Conservation (phyloP, 441 rosid species). For the Dalechampia spathulata region DNA sequence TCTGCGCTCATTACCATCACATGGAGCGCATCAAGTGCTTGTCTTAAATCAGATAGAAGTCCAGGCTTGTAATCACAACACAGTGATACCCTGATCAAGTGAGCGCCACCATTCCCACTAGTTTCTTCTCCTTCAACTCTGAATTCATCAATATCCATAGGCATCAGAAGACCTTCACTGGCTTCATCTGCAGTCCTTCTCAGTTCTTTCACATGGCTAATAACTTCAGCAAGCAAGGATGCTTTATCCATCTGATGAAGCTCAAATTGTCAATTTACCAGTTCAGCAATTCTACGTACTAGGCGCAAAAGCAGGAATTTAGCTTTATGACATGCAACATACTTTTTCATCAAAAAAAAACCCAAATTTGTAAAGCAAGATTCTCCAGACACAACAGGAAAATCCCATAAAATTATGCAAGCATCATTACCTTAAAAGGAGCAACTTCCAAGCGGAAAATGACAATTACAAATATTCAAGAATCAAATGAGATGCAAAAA, state of each 20-base stretch:
- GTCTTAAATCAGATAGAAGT: slow-evolving; percentile 35
- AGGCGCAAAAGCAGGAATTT: too few relatives aligned
- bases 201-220: slow-evolving; percentile 30
- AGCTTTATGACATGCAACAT: too few relatives aligned
- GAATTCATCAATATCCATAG: slow-evolving; percentile 38
- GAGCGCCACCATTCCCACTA: slow-evolving; percentile 13
- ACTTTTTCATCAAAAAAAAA: neutral
- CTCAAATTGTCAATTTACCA: slow-evolving; percentile 7
- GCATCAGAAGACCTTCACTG: slow-evolving; percentile 31
- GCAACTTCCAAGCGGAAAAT: too few relatives aligned
- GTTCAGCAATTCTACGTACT: too few relatives aligned
- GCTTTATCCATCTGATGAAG: slow-evolving; percentile 53
- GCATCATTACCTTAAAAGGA: too few relatives aligned
- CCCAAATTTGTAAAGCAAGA: neutral
- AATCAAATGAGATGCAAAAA: too few relatives aligned
- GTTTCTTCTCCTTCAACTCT: slow-evolving; percentile 29
- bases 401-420: too few relatives aligned
- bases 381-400: neutral
- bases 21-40: slow-evolving; percentile 30
- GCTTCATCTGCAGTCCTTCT: slow-evolving; percentile 29
- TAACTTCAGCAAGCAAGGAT: slow-evolving; percentile 43
- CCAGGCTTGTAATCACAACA: slow-evolving; percentile 43
- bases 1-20: slow-evolving; percentile 29
- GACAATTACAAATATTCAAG: too few relatives aligned
- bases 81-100: slow-evolving; percentile 27